Evolutionary conservation across 129 eudicot genomes (phyloP).

Genomic region (Lactuca saligna): DNA sequence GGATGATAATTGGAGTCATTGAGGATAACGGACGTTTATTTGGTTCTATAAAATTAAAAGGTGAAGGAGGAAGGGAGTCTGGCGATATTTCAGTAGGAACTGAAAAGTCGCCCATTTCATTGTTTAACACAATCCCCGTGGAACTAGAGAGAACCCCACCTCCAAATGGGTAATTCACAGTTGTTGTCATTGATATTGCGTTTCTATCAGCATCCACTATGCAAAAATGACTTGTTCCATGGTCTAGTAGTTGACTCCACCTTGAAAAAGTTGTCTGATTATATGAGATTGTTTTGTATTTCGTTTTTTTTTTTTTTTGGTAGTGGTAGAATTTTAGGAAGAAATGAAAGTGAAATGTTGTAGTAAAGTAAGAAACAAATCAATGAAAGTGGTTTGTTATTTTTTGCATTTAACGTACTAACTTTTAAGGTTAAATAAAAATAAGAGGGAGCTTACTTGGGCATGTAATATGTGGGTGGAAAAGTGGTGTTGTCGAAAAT

Average conservation of each 20-base stretch:
- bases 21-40: constrained; percentile 89
- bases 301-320: no score
- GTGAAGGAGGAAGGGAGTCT: constrained; percentile 79
- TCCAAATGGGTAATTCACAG: constrained; percentile 77
- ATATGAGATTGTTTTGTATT: no score
- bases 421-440: not conserved
- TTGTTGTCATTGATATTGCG: constrained; percentile 83
- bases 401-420: not conserved
- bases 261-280: no score
- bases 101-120: constrained; percentile 81
- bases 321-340: not conserved
- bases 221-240: constrained; percentile 94
- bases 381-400: not conserved
- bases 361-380: no score
- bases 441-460: constrained; percentile 42
- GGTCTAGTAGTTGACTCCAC: constrained; percentile 88
- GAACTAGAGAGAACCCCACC: constrained; percentile 79
- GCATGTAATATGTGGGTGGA: constrained; percentile 80
- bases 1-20: constrained; percentile 85
- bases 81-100: constrained; percentile 66
- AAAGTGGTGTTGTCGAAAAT: constrained; percentile 91
- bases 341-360: not conserved
- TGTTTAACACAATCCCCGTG: constrained; percentile 84
- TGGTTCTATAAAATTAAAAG: constrained; percentile 73
- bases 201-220: constrained; percentile 86